Evolutionary conservation across 352 stramenopile genomes (phyloP), one percentile per base, ranked within the genome.

Genomic region (Blastocystis sp.): DNA sequence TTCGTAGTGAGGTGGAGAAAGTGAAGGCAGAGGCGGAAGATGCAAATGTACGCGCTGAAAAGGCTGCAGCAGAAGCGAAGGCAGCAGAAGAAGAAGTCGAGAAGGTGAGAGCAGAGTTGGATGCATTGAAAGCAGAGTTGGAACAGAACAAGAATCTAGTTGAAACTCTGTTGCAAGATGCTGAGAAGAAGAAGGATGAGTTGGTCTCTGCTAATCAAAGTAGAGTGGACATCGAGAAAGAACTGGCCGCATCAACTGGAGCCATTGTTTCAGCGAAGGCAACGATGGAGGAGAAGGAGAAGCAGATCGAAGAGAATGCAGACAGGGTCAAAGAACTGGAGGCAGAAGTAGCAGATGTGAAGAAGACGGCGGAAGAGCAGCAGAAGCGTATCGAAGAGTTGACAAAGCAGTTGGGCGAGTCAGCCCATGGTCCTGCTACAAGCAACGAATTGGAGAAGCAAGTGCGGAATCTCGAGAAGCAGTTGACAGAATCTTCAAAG

Each of bases 331-430:
- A 47, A 45, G 50, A 39, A 3, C 18, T 77, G 43, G 66, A 53
- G 23, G 66, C 54, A 26, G 56, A 66, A 13, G 20, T 66, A 26
- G 23, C 23, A 0, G 8, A 37, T 9, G 37, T 9, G 18, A 8
- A 66, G 56, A 37, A n/a, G 15, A 37, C 56, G 56, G 2, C n/a
- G 9, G 23, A 37, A 9, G 23, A 66, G 20, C 66, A 77, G 39
- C 66, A 77, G 39, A 77, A 77, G 66, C 66, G 56, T 23, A 45
- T 77, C 4, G 66, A 77, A n/a, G 66, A 77, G 29, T 45, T 77
- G 29, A 55, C 23, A 11, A 39, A 20, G 54, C 66, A 77, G 39
- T 18, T 77, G 7, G 34, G 8, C 15, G 66, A 53, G 66, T 39
- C 66, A 3, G 39, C 4, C 20, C 7, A 9, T 20, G 45, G 45